Evolutionary conservation across 306 rosid species (phyloP).

Genomic region (Cicer judaicum): DNA sequence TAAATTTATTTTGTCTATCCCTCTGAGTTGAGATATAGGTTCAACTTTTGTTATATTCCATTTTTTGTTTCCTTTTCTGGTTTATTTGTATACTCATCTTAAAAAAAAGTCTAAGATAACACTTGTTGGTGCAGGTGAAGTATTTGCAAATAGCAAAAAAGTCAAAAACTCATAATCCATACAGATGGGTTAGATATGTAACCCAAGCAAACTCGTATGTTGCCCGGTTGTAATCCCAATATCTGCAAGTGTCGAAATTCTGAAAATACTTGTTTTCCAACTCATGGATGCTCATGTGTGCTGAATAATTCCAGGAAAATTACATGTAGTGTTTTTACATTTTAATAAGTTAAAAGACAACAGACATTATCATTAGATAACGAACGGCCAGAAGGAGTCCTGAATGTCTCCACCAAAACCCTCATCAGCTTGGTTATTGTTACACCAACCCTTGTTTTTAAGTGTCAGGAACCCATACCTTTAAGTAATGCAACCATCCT

Average conservation of each 20-base stretch:
- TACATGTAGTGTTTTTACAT: constrained; percentile 6
- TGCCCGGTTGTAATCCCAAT: constrained; percentile 66
- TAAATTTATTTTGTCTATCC: neutral
- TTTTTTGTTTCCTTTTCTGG: neutral
- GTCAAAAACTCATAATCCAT: constrained; percentile 67
- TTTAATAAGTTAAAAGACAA: neutral
- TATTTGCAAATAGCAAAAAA: constrained; percentile 89
- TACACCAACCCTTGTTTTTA: too few species aligned
- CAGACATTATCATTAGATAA: neutral
- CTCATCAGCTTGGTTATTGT: too few species aligned
- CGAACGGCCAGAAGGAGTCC: neutral
- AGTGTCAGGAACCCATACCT: too few species aligned
- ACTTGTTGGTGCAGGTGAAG: constrained; percentile 70
- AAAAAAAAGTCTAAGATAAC: constrained; percentile 37
- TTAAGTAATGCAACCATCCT: too few species aligned
- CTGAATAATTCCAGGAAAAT: constrained; percentile 29
- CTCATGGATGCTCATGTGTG: constrained; percentile 32
- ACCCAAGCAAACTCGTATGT: constrained; percentile 88
- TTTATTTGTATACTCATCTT: constrained; percentile 7
- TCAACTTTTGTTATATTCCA: constrained; percentile 33
- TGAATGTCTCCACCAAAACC: too few species aligned
- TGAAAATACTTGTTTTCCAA: constrained; percentile 20
- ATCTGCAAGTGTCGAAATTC: constrained; percentile 21
- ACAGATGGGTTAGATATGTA: constrained; percentile 95
- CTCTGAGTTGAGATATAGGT: constrained; percentile 22